These are phyloP conservation scores for Nepenthes gracilis DNA, from an alignment of 148 eudicot species.

Conservation along the genomic window DNA sequence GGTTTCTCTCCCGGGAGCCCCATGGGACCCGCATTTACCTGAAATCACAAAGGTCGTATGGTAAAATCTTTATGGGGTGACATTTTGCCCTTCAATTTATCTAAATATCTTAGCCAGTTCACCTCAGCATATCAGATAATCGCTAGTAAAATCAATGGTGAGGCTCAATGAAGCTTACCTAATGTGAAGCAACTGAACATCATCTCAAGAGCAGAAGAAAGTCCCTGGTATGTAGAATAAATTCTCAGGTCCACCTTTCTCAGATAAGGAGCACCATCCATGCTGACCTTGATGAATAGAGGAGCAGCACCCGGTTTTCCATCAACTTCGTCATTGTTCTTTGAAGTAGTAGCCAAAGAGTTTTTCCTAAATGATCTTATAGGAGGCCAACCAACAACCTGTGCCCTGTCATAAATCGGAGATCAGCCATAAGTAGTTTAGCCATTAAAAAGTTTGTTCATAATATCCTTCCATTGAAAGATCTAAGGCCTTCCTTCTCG, in stretches of 20 bases:
- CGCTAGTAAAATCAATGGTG: neutral
- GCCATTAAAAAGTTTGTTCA: neutral
- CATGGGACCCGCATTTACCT: conserved; percentile 51
- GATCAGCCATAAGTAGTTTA: too few relatives aligned
- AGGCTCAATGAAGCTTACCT: conserved; percentile 24
- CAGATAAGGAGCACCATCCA: conserved; percentile 94
- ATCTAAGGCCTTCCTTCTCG: neutral
- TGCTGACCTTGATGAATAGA: conserved; percentile 80
- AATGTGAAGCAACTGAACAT: conserved; percentile 85
- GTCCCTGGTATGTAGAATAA: conserved; percentile 53
- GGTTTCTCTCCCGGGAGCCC: conserved; percentile 24
- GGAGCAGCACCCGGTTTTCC: conserved; percentile 25
- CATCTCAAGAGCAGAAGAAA: conserved; percentile 72
- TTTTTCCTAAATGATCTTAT: conserved; percentile 69
- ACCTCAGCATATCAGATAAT: neutral
- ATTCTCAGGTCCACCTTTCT: conserved; percentile 77
- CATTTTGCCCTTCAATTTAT: neutral
- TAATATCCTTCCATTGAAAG: neutral
- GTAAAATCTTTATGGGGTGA: neutral
- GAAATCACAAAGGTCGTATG: conserved; percentile 8
- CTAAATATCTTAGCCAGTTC: too few relatives aligned
- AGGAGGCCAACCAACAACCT: conserved; percentile 97
- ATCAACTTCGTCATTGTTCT: conserved; percentile 24
- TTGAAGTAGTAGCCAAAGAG: conserved; percentile 49
- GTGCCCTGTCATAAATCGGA: conserved; percentile 43